Base-by-base conservation (phyloP, 2,329 filamentous ascomycete species). In the Neonectria hederae region DNA sequence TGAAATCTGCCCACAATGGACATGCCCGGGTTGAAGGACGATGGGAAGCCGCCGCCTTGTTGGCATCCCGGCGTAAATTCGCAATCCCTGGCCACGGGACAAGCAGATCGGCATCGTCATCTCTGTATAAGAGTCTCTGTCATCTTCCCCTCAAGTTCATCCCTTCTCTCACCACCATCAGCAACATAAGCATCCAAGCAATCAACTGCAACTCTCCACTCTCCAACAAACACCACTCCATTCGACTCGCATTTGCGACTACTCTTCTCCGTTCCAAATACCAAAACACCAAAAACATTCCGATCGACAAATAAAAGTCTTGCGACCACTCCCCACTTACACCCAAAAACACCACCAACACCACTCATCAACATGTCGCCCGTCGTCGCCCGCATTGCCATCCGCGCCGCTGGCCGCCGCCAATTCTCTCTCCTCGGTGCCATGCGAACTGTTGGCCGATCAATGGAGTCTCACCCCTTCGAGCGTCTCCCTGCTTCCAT, bases 381-480 rank as follows among this genome's bases (percentile, higher is more conserved):
- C 48, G 68, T 72, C 58, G 69, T 72, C 64, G 68, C 73, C 59
- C 75, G 77, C 68, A 66, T 70, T 65, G 70, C 71, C 32, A 65
- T 72, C 58, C 77, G 77, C 66, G 68, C 70, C 63, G 69, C 72
- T 24, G 62, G 69, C 60, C 73, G 74, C 59, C 75, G 79, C 45
- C 76, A 76, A 21, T 78, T 78, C 69, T 80, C 78, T 63, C 70
- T 78, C 42, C 67, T 78, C 45, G 66, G 64, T 35, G 65, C 72
- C n/a, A 72, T 79, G 69, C 76, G 78, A 59, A 72, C 70, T 38
- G 74, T 73, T 38, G 74, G 73, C 40, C 76, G 77, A 57, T 68
- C 74, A 35, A 74, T 78, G 68, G 78, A 80, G 65, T 46, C 77
- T 59, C 78, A 80, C 56, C 76, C 77, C 58, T 79, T 79, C 51